These are phyloP conservation scores for Vanrija sp. DNA, from an alignment of 1,284 basidiomycete species.

Conservation along the genomic window DNA sequence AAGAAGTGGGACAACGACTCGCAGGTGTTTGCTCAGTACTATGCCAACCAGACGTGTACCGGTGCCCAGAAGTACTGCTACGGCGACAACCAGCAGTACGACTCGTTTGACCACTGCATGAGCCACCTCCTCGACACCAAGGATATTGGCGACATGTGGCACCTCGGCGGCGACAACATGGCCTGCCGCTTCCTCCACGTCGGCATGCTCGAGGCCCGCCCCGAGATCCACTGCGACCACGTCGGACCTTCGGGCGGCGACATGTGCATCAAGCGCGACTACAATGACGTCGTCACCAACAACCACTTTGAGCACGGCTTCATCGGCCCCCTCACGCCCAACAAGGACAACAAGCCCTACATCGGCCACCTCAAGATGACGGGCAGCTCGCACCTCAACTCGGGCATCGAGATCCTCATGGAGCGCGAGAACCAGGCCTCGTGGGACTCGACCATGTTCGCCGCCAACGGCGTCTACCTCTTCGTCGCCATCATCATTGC, in stretches of 20 bases:
- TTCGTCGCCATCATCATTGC: neutral
- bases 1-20: neutral
- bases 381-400: neutral
- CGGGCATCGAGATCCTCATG: neutral
- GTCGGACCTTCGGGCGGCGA: neutral
- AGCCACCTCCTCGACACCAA: neutral
- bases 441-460: neutral
- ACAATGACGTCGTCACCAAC: neutral
- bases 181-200: conserved; percentile 1
- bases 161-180: neutral
- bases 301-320: neutral
- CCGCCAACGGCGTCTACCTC: neutral
- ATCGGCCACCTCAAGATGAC: neutral
- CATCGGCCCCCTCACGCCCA: neutral
- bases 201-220: neutral
- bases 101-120: neutral
- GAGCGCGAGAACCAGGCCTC: neutral
- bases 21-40: neutral
- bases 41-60: neutral
- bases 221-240: conserved; percentile 1
- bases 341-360: neutral
- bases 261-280: conserved; percentile 1
- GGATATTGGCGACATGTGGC: neutral
- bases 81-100: conserved; percentile 1
- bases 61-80: neutral